A percentile compares a stretch with the other conserved stretches of the same genome.
Conservation (phyloP, 1,284 basidiomycete species). For the Ceratobasidium sp. region DNA sequence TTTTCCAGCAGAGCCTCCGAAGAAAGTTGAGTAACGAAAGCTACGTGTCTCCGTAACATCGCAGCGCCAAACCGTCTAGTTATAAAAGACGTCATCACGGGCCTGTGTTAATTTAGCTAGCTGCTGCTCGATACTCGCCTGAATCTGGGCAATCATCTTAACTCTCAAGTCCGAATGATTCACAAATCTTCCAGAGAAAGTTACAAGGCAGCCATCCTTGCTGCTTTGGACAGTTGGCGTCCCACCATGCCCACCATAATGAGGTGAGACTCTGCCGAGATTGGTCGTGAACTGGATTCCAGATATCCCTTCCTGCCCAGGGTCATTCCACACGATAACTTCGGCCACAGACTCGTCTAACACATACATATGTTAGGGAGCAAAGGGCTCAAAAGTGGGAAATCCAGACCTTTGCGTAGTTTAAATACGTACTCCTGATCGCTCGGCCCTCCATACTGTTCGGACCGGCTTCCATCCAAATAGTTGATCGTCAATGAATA, state of each 20-base stretch:
- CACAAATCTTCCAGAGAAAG: constrained; percentile 1
- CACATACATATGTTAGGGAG: background rate
- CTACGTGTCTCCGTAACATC: background rate
- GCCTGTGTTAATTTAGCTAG: background rate
- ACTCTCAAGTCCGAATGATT: background rate
- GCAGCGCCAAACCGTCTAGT: constrained; percentile 3
- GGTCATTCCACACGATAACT: constrained; percentile 3
- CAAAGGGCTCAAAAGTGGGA: background rate
- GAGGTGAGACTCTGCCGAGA: constrained; percentile 1
- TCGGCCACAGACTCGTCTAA: constrained; percentile 24
- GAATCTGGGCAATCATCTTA: constrained; percentile 4
- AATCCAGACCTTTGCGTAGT: background rate
- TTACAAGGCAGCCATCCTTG: constrained; percentile 4
- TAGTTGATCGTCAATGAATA: background rate
- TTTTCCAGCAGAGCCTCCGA: background rate
- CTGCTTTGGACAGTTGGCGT: constrained; percentile 1
- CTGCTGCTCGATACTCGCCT: background rate
- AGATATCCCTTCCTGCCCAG: background rate
- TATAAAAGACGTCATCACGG: background rate
- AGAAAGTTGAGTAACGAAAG: background rate
- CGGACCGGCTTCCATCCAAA: background rate
- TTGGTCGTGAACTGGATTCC: constrained; percentile 20
- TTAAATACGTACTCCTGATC: constrained; percentile 3
- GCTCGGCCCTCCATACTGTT: background rate
- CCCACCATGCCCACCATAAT: constrained; percentile 12